Evolutionary conservation across 78 protist genomes (phyloP).

Genomic region (Dictyostelium citrinum): DNA sequence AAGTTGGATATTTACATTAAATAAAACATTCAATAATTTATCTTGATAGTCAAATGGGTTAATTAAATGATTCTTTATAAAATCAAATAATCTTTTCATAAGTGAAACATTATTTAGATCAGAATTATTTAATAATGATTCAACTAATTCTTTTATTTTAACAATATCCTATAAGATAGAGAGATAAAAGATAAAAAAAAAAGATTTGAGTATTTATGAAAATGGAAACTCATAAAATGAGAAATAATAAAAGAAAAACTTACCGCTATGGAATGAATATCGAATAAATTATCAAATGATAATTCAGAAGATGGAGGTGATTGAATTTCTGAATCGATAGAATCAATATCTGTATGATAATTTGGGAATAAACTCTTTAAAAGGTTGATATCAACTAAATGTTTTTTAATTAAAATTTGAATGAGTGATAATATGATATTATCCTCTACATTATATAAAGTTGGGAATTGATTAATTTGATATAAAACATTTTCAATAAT

Average conservation of each 20-base stretch:
- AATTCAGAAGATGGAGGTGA: not conserved
- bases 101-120: not conserved
- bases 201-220: not conserved
- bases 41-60: slow-evolving; percentile 52
- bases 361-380: not conserved
- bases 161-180: not conserved
- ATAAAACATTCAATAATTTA: slow-evolving; percentile 5
- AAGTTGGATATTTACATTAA: not conserved
- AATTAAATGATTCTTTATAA: not conserved
- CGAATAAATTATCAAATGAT: slow-evolving; percentile 9
- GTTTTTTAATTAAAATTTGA: slow-evolving; percentile 22
- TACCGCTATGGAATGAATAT: slow-evolving; percentile 3
- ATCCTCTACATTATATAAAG: not conserved
- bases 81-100: not conserved
- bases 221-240: too few relatives aligned
- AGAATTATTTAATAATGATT: slow-evolving; percentile 11
- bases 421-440: not conserved
- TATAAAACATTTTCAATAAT: not conserved
- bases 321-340: not conserved
- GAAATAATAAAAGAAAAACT: not conserved
- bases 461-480: slow-evolving; percentile 2
- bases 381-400: not conserved
- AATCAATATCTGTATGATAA: not conserved
- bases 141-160: slow-evolving; percentile 2
- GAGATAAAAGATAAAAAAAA: not conserved